Conservation (phyloP, 208 protist genomes). For the Kentomonas sorsogonicus region DNA sequence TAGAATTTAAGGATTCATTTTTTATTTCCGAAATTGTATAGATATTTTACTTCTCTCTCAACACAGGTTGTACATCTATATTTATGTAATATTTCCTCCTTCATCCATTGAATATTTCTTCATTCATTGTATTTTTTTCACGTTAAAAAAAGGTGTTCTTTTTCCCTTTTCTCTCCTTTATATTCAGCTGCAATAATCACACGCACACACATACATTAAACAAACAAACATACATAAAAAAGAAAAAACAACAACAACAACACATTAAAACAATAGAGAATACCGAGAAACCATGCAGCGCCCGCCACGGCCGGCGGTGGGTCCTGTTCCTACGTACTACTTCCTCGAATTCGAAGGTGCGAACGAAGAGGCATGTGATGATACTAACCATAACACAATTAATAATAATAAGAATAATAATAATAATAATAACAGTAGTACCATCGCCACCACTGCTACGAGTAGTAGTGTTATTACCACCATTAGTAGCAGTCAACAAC, state of each 20-base stretch:
- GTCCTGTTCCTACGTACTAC: no score
- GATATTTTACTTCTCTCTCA: neutral
- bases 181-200: neutral
- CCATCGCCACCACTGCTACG: no score
- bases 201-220: neutral
- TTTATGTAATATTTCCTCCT: no score
- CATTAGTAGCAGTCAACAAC: neutral
- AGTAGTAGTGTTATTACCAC: no score
- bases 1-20: neutral
- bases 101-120: no score
- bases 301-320: neutral
- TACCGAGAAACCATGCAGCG: neutral
- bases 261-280: conserved; percentile 8
- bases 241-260: neutral
- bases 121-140: no score
- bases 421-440: no score
- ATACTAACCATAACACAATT: no score
- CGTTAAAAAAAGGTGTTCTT: no score
- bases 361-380: no score
- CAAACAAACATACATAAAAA: neutral
- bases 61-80: neutral
- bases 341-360: no score
- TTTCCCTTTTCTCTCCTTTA: conserved; percentile 6
- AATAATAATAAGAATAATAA: no score
- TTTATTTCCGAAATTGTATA: neutral